These are phyloP conservation scores for Verticillium albo-atrum DNA, from an alignment of 2,329 filamentous ascomycete species.

Conservation along the genomic window DNA sequence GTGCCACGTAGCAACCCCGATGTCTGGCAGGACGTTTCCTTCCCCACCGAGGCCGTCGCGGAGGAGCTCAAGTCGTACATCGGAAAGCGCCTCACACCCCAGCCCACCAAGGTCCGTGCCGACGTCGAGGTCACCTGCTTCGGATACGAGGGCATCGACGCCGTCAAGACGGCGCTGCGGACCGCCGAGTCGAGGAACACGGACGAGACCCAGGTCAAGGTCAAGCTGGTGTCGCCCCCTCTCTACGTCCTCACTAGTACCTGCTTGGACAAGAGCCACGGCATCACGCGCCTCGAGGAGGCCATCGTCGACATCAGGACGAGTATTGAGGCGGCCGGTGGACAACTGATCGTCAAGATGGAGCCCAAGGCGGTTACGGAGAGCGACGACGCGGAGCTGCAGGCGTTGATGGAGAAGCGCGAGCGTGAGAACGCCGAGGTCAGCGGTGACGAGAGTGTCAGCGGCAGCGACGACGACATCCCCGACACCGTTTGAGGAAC, in stretches of 20 bases:
- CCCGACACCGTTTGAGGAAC: slow-evolving; percentile 32
- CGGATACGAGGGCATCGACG: slow-evolving; percentile 96
- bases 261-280: slow-evolving; percentile 85
- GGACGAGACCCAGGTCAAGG: slow-evolving; percentile 89
- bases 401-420: slow-evolving; percentile 98
- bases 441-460: slow-evolving; percentile 93
- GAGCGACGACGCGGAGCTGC: slow-evolving; percentile 94
- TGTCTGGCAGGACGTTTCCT: slow-evolving; percentile 89
- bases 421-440: slow-evolving; percentile 98
- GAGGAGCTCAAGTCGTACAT: slow-evolving; percentile 95
- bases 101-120: slow-evolving; percentile 97
- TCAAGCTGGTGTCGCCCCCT: slow-evolving; percentile 95
- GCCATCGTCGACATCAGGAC: slow-evolving; percentile 83
- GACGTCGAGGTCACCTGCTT: slow-evolving; percentile 96
- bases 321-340: slow-evolving; percentile 74
- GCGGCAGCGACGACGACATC: slow-evolving; percentile 85
- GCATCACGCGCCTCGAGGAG: slow-evolving; percentile 79
- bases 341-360: slow-evolving; percentile 90
- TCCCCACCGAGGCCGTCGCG: slow-evolving; percentile 78
- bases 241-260: slow-evolving; percentile 95
- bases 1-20: slow-evolving; percentile 70
- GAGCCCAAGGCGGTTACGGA: slow-evolving; percentile 98
- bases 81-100: slow-evolving; percentile 91
- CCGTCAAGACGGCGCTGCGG: slow-evolving; percentile 88
- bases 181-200: slow-evolving; percentile 93